Percentiles rank a stretch among this genome's conserved stretches.
Evolutionary conservation across 768 basidiomycete species (phyloP).

Genomic region (Russula foetens): DNA sequence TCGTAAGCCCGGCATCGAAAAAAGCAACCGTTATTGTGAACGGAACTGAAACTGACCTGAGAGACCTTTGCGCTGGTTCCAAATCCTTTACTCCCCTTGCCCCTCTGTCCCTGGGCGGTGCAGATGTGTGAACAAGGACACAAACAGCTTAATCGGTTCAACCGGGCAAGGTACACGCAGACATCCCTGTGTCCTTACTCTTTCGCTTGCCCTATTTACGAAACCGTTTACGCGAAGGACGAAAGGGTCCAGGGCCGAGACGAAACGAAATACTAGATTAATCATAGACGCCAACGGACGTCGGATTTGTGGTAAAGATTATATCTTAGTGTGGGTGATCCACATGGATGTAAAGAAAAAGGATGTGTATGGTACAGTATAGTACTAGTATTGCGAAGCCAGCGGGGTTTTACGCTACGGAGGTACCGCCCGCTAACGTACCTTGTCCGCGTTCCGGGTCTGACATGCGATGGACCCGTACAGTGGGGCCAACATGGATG

Average conservation of each 20-base stretch:
- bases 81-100: too few relatives aligned
- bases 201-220: not conserved
- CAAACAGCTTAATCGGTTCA: not conserved
- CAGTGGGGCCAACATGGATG: constrained; percentile 55
- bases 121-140: not conserved
- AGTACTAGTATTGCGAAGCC: too few relatives aligned
- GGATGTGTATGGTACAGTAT: not conserved
- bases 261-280: not conserved
- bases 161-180: not conserved
- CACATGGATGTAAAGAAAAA: not conserved
- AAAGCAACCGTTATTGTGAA: too few relatives aligned
- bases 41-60: too few relatives aligned
- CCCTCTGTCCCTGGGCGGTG: too few relatives aligned
- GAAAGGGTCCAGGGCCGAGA: not conserved
- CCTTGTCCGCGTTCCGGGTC: constrained; percentile 70
- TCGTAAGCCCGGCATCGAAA: too few relatives aligned
- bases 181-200: not conserved
- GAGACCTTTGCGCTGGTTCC: too few relatives aligned
- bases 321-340: not conserved
- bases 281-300: not conserved
- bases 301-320: not conserved
- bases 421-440: constrained; percentile 29
- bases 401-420: constrained; percentile 5
- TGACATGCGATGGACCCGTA: constrained; percentile 68
- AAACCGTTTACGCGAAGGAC: not conserved